A percentile compares a stretch with the other conserved stretches of the same genome.
Conservation (phyloP, 768 basidiomycete species). For the Mycena rebaudengoi region DNA sequence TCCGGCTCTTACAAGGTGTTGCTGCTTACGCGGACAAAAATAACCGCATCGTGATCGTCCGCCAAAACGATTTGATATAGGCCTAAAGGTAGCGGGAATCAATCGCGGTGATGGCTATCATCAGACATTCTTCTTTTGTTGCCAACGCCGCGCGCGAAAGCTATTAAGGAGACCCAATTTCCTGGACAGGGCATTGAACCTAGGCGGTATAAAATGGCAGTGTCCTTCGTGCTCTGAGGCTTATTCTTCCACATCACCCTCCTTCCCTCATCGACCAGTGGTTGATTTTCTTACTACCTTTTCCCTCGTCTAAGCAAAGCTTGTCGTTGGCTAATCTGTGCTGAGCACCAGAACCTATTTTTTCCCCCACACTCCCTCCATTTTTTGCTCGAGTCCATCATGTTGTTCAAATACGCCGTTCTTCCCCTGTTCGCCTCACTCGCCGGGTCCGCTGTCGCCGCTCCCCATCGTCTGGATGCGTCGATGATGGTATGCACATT, state of each 20-base stretch:
- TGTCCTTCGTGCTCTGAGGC: constrained; percentile 16
- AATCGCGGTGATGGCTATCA: too few relatives aligned
- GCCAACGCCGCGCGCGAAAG: too few relatives aligned
- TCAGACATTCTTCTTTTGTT: too few relatives aligned
- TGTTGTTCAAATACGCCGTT: constrained; percentile 38
- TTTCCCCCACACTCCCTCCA: constrained; percentile 14
- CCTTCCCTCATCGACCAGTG: constrained; percentile 21
- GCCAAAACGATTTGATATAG: too few relatives aligned
- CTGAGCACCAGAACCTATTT: constrained; percentile 20
- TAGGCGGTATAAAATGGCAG: neutral
- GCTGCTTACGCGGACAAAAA: too few relatives aligned
- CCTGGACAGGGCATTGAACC: too few relatives aligned
- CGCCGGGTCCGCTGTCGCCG: constrained; percentile 34
- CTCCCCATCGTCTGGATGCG: constrained; percentile 31
- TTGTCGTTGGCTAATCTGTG: constrained; percentile 24
- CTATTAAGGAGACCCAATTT: too few relatives aligned
- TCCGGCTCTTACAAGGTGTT: too few relatives aligned
- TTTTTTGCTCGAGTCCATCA: too few relatives aligned
- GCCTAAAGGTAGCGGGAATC: too few relatives aligned
- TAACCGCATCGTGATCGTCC: too few relatives aligned
- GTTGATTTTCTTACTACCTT: constrained; percentile 16
- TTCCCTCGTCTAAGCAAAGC: constrained; percentile 16
- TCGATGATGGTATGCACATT: constrained; percentile 21
- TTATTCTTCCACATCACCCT: constrained; percentile 20
- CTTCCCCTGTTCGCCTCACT: constrained; percentile 33